A percentile compares a stretch with the other conserved stretches of the same genome.
phyloP scores from a whole-genome alignment of 805 yeast species.

The Pichia heedii region DNA sequence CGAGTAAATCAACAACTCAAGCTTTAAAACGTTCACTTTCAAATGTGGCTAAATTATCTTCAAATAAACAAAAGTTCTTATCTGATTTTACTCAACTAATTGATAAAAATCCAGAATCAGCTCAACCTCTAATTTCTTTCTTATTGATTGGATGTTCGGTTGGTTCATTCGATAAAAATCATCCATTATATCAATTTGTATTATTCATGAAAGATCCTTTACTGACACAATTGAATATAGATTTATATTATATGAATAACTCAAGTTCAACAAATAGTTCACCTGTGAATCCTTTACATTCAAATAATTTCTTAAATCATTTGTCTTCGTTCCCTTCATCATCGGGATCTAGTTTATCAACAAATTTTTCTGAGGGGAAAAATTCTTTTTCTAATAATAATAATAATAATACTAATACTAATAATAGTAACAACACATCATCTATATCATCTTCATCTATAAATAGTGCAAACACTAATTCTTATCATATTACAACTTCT shows the following conservation, averaged over 20 bases:
- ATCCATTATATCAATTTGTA: conserved; percentile 25
- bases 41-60: conserved; percentile 6
- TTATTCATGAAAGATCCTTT: conserved; percentile 16
- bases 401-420: too few relatives aligned
- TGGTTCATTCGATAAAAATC: conserved; percentile 16
- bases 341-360: conserved; percentile 1
- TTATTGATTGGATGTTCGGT: conserved; percentile 27
- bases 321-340: not conserved
- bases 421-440: not conserved
- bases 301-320: not conserved
- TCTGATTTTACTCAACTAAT: conserved; percentile 17
- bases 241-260: conserved; percentile 13
- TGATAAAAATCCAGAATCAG: conserved; percentile 18
- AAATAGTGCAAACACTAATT: not conserved
- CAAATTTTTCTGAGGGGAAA: not conserved
- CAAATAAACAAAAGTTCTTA: conserved; percentile 21
- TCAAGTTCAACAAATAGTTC: not conserved
- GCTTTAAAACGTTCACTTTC: conserved; percentile 19
- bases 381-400: not conserved
- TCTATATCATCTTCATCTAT: not conserved
- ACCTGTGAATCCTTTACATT: too few relatives aligned
- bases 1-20: conserved; percentile 15
- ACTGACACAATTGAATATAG: conserved; percentile 22
- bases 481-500: not conserved
- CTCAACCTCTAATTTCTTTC: conserved; percentile 26